Conservation (phyloP, 495 filamentous ascomycete species). For the Neohortaea acidophila region DNA sequence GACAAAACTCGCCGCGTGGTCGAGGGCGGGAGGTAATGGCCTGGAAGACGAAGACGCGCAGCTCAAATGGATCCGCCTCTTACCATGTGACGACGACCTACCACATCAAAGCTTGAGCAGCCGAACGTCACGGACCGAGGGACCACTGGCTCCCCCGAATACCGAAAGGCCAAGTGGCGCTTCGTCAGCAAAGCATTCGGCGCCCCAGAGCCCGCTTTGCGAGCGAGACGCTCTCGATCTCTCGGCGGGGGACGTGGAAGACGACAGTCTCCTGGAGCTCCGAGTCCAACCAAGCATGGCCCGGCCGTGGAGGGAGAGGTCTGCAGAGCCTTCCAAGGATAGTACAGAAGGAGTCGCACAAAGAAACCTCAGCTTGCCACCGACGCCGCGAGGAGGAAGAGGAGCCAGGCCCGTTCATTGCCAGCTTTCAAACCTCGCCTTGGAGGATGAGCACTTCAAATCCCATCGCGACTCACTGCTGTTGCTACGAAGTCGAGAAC, state of each 20-base stretch:
- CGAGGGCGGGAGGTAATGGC: constrained; percentile 7
- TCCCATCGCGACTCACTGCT: constrained; percentile 10
- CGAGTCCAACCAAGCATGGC: too few species aligned
- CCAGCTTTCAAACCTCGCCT: constrained; percentile 7
- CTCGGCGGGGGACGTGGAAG: too few species aligned
- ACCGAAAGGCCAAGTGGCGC: neutral
- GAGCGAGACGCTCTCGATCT: neutral
- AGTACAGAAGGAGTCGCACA: too few species aligned
- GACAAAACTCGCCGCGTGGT: constrained; percentile 15
- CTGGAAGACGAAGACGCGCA: constrained; percentile 3
- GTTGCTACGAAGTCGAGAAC: constrained; percentile 2
- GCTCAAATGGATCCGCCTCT: neutral
- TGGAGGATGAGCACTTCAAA: constrained; percentile 6
- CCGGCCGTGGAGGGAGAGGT: too few species aligned
- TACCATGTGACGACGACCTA: neutral
- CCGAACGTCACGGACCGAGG: neutral
- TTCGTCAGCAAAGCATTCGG: constrained; percentile 5
- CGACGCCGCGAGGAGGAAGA: too few species aligned
- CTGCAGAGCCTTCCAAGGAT: too few species aligned
- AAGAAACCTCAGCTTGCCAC: too few species aligned
- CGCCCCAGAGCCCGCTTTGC: neutral
- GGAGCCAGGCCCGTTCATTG: neutral
- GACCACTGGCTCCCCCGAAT: constrained; percentile 8
- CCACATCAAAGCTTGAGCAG: neutral
- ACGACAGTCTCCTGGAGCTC: too few species aligned